Evolutionary conservation across 768 basidiomycete genomes (phyloP), one percentile per base, ranked within the genome.

Genomic region (Hypholoma fasciculare): DNA sequence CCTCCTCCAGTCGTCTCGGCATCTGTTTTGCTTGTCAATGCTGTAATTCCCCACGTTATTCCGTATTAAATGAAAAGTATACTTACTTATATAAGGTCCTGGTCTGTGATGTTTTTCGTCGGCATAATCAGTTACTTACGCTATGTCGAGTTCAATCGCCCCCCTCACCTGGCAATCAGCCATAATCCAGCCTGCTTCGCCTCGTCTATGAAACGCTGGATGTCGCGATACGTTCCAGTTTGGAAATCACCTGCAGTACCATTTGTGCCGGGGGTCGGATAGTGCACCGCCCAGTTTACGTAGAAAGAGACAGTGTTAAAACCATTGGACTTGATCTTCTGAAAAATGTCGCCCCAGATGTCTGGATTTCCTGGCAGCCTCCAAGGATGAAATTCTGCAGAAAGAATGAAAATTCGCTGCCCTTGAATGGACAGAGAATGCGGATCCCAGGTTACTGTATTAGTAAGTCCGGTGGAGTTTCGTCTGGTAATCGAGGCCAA

Each of bases 301-400:
- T 83, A 85, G 69, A 82, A 83, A 1, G 82, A 85, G 43, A 88
- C 80, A 4, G 82, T 77, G 59, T 86, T 85, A 71, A 85, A 82
- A 5, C 84, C 84, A 60, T 82, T 80, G 23, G 86, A 79, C 61
- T 82, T 85, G 54, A 86, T 69, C 63, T 88, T 88, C 61, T 87
- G 77, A 47, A 88, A 80, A 52, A 88, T 70, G 63, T 88, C 87
- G 13, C 72, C 70, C 82, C 83, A 85, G 19, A 84, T 68, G 51
- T 78, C 72, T 2, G 82, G 82, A 54, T 78, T 77, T 0, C 78
- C 79, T 3, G 80, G 80, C 0, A 81, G 62, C 61, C 86, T 75
- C 79, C 82, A 87, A 14, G 86, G 80, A 63, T 88, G 85, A 54
- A 85, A 73, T 66, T 88, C 86, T 26, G 85, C 87, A 9, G 82